phyloP scores from a whole-genome alignment of 2,329 filamentous ascomycete genomes.

The Xylariaceae sp. region DNA sequence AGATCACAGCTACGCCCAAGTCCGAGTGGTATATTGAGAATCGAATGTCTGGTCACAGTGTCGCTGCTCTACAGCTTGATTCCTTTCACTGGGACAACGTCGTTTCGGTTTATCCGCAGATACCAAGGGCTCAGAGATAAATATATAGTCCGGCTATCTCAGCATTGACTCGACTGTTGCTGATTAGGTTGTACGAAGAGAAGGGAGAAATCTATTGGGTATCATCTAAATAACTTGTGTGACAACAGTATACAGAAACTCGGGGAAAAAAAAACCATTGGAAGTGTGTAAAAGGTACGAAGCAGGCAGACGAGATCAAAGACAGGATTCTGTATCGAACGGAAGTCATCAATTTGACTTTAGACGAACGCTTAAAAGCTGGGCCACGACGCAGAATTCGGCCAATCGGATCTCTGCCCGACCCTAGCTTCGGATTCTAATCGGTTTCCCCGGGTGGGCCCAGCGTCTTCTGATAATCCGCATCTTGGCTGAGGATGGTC shows the following conservation, averaged over 20 bases:
- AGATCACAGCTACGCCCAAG: too few relatives aligned
- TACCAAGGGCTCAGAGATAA: too few relatives aligned
- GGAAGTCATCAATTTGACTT: slow-evolving; percentile 4
- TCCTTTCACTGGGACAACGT: too few relatives aligned
- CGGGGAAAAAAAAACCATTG: background rate
- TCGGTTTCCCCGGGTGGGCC: background rate
- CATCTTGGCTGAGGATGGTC: slow-evolving; percentile 2
- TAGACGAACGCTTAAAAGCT: background rate
- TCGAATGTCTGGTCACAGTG: too few relatives aligned
- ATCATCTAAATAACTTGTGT: slow-evolving; percentile 1
- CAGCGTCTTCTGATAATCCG: background rate
- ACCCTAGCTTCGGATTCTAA: background rate
- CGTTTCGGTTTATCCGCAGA: too few relatives aligned
- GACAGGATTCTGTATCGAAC: background rate
- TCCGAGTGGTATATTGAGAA: too few relatives aligned
- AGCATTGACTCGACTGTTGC: too few relatives aligned
- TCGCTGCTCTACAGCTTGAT: too few relatives aligned
- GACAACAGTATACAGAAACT: background rate
- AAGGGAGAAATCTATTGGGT: slow-evolving; percentile 13
- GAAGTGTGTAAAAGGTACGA: background rate
- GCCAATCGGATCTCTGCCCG: slow-evolving; percentile 21
- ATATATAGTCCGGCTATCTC: too few relatives aligned
- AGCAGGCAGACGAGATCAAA: background rate
- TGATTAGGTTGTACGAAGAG: background rate
- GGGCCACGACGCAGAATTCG: background rate